Base-by-base conservation (phyloP, 75 land plant genomes). In the Selaginella tamariscina region DNA sequence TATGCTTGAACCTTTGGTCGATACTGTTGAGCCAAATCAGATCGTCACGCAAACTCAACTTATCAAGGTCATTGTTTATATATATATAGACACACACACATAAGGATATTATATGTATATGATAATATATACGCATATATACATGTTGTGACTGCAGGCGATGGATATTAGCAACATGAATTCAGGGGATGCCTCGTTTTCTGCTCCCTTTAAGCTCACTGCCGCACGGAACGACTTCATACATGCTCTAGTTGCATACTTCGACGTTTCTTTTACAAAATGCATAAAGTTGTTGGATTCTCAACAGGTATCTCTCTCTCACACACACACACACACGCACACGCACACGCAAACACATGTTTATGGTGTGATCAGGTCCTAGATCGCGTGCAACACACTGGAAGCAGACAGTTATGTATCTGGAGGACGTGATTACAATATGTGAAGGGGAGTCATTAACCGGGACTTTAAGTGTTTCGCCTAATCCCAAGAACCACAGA, bases 241-340 rank as follows among this genome's bases (percentile, higher is more conserved):
- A 30, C 98, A 94, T 78, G 98, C 98, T 55, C 78, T 94, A 65
- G 98, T 94, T 1, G 98, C 98, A 56, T 90, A 94, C 33, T 94
- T 94, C 77, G 96, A 94, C 74, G 96, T 94, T 63, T 75, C 86
- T 29, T 94, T 94, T 67, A 87, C 98, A n/a, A 90, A 85, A 68
- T 90, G 98, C 56, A 94, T 59, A 94, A 94, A 57, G 49, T 83
- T 24, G 81, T 70, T 56, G 91, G 91, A 39, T 94, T 94, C 80
- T 94, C 98, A 0, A 94, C 98, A 82, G 98, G 98, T 94, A 56
- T 8, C 33, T 20, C 24, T 56, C 66, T n/a, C n/a, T n/a, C n/a
- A n/a, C n/a, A n/a, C n/a, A n/a, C n/a, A n/a, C n/a, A n/a, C n/a
- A n/a, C n/a, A n/a, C n/a, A n/a, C n/a, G n/a, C n/a, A n/a, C n/a